phyloP scores from a whole-genome alignment of 345 rosid species.

The Hibiscus tridactylites region DNA sequence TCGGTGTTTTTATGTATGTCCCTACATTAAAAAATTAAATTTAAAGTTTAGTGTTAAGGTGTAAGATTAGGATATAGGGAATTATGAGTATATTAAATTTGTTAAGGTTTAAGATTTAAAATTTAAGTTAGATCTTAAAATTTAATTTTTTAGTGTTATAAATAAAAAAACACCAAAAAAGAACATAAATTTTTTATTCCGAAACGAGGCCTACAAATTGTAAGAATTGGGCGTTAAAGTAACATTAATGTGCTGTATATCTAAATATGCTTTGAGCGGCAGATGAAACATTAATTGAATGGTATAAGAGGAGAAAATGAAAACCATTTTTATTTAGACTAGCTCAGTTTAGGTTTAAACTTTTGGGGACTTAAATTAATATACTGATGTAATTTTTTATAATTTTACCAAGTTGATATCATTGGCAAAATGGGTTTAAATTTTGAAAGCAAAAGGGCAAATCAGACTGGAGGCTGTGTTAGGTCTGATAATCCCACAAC shows the following conservation, averaged over 20 bases:
- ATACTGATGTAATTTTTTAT: neutral
- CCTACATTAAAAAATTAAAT: too few species aligned
- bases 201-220: neutral
- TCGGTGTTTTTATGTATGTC: too few species aligned
- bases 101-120: too few species aligned
- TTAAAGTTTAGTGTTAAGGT: too few species aligned
- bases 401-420: neutral
- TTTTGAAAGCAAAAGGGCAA: neutral
- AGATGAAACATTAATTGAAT: conserved; percentile 17
- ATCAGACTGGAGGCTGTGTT: neutral
- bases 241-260: neutral
- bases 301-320: conserved; percentile 1
- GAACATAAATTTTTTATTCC: too few species aligned
- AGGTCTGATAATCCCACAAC: neutral
- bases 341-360: too few species aligned
- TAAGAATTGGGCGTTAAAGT: neutral
- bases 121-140: too few species aligned
- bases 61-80: too few species aligned
- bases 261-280: neutral
- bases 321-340: neutral
- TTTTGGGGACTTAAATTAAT: too few species aligned
- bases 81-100: too few species aligned
- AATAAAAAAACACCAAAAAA: too few species aligned
- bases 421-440: neutral
- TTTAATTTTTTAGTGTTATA: too few species aligned